Base-by-base conservation (phyloP, 2,329 filamentous ascomycete genomes). In the Exophiala bonariae region DNA sequence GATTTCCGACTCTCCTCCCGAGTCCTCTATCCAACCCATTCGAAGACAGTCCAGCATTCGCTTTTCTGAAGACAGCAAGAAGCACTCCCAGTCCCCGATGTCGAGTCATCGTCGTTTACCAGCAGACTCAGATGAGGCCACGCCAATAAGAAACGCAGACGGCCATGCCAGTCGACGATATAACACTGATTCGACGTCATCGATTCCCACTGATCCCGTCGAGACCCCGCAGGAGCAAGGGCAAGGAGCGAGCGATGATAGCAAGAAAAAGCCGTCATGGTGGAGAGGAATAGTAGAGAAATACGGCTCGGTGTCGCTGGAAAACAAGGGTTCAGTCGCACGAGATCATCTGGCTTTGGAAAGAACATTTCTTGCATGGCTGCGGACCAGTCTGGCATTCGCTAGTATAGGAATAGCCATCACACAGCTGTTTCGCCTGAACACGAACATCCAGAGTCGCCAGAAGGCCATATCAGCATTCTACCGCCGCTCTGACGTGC, bases 331-430 rank as follows among this genome's bases (percentile, higher is more conserved):
- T 13, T 82, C 79, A 57, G 80, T 84, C 17, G 82, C 82, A 26
- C 68, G 82, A 55, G 82, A 85, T 63, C 82, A 85, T 69, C 69
- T 85, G 34, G 82, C 82, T 16, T 61, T 85, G 34, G 82, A 85
- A 64, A 76, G 82, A 32, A 85, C 82, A n/a, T 85, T 85, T 65
- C 73, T 85, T 33, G 82, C 82, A 53, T 85, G 82, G 82, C 74
- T 85, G 49, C 76, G 82, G 44, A 85, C 82, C 13, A 83, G 79
- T 11, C 72, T 85, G 43, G 79, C 80, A 42, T 85, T 85, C 61
- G 82, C 82, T 13, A 78, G 73, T 45, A 85, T 85, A 58, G 82
- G 82, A 44, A 82, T 85, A 35, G 82, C 82, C 18, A 72, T 85
- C 33, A 85, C 82, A 1, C 82, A 85, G 57, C 75, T 85, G 41